phyloP scores from a whole-genome alignment of 2,329 filamentous ascomycete genomes.

The Tolypocladium album region DNA sequence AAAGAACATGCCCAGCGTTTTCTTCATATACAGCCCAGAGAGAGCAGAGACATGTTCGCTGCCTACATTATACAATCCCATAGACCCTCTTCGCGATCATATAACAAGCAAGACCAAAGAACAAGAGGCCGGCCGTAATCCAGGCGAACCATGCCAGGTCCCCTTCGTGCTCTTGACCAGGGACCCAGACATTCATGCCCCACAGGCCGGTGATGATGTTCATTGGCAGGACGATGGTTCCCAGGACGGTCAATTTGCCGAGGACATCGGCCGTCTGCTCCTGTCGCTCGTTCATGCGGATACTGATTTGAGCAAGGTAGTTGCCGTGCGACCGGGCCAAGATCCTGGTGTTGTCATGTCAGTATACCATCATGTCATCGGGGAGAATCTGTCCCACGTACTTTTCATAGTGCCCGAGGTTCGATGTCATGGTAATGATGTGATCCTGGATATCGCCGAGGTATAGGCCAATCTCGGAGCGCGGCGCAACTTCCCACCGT shows the following conservation, averaged over 20 bases:
- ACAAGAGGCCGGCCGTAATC: slow-evolving; percentile 62
- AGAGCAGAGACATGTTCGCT: not conserved
- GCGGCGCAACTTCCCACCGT: slow-evolving; percentile 90
- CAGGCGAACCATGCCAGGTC: slow-evolving; percentile 67
- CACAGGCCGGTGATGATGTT: slow-evolving; percentile 98
- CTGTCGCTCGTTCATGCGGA: slow-evolving; percentile 95
- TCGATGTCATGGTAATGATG: slow-evolving; percentile 97
- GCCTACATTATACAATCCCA: slow-evolving; percentile 51
- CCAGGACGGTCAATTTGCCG: slow-evolving; percentile 87
- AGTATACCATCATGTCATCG: slow-evolving; percentile 4
- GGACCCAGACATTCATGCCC: slow-evolving; percentile 98
- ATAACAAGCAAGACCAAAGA: slow-evolving; percentile 74
- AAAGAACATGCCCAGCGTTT: not conserved
- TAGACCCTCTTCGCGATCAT: slow-evolving; percentile 76
- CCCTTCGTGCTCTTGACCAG: slow-evolving; percentile 73
- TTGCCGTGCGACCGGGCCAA: slow-evolving; percentile 87
- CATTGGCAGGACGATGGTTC: slow-evolving; percentile 96
- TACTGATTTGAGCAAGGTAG: slow-evolving; percentile 98
- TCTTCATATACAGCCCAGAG: not conserved
- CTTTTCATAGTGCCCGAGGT: slow-evolving; percentile 94
- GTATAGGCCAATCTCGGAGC: slow-evolving; percentile 94
- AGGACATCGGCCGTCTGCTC: slow-evolving; percentile 93
- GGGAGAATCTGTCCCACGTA: slow-evolving; percentile 30
- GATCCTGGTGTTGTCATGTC: slow-evolving; percentile 37
- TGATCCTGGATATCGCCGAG: slow-evolving; percentile 98